Evolutionary conservation across 192 early-diverging fungal species (phyloP), one percentile per base, ranked within the genome.

Genomic region (Backusella circina): DNA sequence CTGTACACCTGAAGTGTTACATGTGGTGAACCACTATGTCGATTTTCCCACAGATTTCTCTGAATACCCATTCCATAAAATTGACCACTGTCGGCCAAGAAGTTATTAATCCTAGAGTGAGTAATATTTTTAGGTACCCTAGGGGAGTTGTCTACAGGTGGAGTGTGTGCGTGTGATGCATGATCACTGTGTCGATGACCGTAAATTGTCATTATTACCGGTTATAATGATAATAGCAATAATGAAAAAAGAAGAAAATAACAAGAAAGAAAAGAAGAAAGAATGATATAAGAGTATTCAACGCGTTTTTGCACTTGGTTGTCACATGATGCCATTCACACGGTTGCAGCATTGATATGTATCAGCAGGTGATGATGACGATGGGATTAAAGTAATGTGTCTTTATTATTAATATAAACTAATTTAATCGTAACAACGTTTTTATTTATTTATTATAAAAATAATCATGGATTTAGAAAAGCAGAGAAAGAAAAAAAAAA

Each of bases 101-200:
- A 98, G 70, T 91, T 95, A 41, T 86, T 77, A 7, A 97, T 79
- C 0, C 96, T 87, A 16, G 86, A 83, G 36, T 92, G 75, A 5
- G 94, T 95, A 41, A 99, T 94, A 47, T 81, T 80, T 1, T 91
- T 89, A 30, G 84, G 72, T 12, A 89, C 72, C n/a, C 83, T 76
- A 6, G 88, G 86, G 13, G 77, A 61, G 9, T 47, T 73, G 16
- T 78, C 77, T 18, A 78, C 21, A n/a, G 73, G 28, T 33, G 75
- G 67, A 30, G 30, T 21, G 7, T 30, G 13, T 28, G 32, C 2
- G 30, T 64, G 23, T 30, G 23, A 23, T 30, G 57, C 37, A 38
- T 65, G 57, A 5, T 74, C 37, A 30, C 26, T 66, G 30, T 65
- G 73, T 18, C 61, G 26, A 30, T 74, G 57, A 32, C 61, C 73